Conservation (phyloP, 2,329 filamentous ascomycete species). For the Diplocarpon rosae region DNA sequence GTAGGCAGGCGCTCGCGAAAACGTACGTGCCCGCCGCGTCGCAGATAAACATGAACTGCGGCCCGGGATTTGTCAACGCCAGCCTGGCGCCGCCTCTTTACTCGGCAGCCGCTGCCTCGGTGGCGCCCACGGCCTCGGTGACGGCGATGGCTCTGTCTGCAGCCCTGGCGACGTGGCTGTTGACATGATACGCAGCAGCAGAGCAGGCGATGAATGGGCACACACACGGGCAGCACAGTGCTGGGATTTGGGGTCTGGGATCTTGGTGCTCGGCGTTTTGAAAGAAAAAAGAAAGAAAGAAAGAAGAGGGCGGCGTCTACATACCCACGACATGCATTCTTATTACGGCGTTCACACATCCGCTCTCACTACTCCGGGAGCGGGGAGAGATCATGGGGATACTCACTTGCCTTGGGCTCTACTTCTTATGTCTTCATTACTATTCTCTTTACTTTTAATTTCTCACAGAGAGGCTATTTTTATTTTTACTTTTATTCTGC, state of each 20-base stretch:
- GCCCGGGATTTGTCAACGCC: slow-evolving; percentile 44
- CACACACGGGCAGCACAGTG: background rate
- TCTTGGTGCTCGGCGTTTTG: background rate
- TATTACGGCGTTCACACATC: too few relatives aligned
- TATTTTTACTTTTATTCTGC: too few relatives aligned
- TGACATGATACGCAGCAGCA: too few relatives aligned
- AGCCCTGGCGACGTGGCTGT: slow-evolving; percentile 13
- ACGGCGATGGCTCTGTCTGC: slow-evolving; percentile 13
- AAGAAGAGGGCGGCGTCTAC: background rate
- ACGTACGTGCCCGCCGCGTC: slow-evolving; percentile 64
- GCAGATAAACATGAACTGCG: slow-evolving; percentile 59
- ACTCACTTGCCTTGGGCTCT: too few relatives aligned
- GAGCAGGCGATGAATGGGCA: background rate
- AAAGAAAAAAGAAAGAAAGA: background rate
- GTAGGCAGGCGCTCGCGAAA: slow-evolving; percentile 51
- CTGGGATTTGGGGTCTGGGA: background rate
- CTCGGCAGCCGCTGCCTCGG: background rate
- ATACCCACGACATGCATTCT: background rate
- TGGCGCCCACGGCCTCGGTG: background rate
- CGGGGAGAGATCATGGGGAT: too few relatives aligned
- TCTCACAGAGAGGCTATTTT: too few relatives aligned
- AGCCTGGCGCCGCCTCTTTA: slow-evolving; percentile 31
- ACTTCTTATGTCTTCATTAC: too few relatives aligned
- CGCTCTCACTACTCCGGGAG: too few relatives aligned
- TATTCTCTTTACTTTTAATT: too few relatives aligned